Percentiles rank a stretch among this genome's conserved stretches.
These are phyloP conservation scores for Aspergillus niger DNA, from an alignment of 2,329 filamentous ascomycete species.

Conservation along the genomic window DNA sequence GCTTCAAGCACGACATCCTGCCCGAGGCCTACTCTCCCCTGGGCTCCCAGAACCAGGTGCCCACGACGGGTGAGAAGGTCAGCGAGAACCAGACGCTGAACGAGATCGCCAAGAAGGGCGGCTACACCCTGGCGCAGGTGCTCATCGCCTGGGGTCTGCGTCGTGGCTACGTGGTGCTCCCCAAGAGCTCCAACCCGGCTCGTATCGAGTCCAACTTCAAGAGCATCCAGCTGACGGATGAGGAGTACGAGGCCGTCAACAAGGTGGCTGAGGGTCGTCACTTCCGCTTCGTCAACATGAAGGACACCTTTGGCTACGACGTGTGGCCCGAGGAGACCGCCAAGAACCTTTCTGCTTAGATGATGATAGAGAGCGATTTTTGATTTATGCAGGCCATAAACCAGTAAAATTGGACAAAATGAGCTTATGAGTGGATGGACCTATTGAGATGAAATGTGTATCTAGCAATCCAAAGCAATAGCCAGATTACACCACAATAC, in stretches of 20 bases:
- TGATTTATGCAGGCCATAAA: constrained; percentile 25
- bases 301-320: constrained; percentile 75
- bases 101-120: constrained; percentile 59
- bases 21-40: constrained; percentile 48
- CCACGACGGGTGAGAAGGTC: constrained; percentile 67
- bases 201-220: constrained; percentile 70
- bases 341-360: constrained; percentile 35
- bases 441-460: background rate
- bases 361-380: background rate
- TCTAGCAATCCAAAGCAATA: background rate
- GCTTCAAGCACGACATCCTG: constrained; percentile 44
- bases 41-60: constrained; percentile 70
- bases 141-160: constrained; percentile 67
- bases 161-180: constrained; percentile 67
- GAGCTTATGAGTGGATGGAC: background rate
- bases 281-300: constrained; percentile 78
- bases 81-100: constrained; percentile 61
- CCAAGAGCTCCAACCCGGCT: constrained; percentile 68
- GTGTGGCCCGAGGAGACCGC: constrained; percentile 64
- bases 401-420: background rate
- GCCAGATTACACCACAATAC: background rate
- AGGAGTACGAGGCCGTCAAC: constrained; percentile 63
- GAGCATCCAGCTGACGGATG: constrained; percentile 59
- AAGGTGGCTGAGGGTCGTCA: constrained; percentile 66
- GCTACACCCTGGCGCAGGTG: constrained; percentile 62